Base-by-base conservation (phyloP, 345 rosid species). In the Cardamine resedifolia region DNA sequence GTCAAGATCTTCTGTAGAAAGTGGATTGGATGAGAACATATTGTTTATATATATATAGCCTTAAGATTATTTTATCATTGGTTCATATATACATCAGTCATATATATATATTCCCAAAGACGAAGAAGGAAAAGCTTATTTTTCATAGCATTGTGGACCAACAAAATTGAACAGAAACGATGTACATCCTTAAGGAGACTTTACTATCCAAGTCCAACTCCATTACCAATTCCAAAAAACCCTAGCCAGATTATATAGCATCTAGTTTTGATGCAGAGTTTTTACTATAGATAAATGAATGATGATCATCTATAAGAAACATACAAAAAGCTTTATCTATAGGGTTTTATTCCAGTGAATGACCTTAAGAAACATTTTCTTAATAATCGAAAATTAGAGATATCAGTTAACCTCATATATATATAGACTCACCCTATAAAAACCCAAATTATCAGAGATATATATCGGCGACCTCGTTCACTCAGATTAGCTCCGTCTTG, bases 21-120 rank as follows among this genome's bases (percentile, higher is more conserved):
- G 75, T 75, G 74, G 79, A 69, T 27, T 59, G 58, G 79, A 75
- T 75, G 70, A 68, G 70, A 44, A 64, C 33, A 34, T 70, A 61
- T 62, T 68, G 67, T 68, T 61, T 52, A 68, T 52, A 39, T 27
- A 62, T n/a, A n/a, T n/a, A n/a, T 58, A 62, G 33, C 48, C 58
- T 68, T 11, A 3, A 26, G 14, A 62, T 55, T 45, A 34, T 45
- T 31, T 31, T 49, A 68, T 68, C 38, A 60, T 53, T 3, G 49
- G 14, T 52, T 60, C 58, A 18, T 60, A 41, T 19, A 43, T 72
- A 4, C 36, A 72, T 6, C 14, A 15, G 31, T 41, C 57, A 66
- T 1, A n/a, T n/a, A n/a, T n/a, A n/a, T n/a, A n/a, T n/a, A 31
- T 24, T 61, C 58, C 48, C 50, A 30, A 51, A 56, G 23, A 36